Base-by-base conservation (phyloP, 176 grass and related monocot species). In the Aegilops sharonensis region DNA sequence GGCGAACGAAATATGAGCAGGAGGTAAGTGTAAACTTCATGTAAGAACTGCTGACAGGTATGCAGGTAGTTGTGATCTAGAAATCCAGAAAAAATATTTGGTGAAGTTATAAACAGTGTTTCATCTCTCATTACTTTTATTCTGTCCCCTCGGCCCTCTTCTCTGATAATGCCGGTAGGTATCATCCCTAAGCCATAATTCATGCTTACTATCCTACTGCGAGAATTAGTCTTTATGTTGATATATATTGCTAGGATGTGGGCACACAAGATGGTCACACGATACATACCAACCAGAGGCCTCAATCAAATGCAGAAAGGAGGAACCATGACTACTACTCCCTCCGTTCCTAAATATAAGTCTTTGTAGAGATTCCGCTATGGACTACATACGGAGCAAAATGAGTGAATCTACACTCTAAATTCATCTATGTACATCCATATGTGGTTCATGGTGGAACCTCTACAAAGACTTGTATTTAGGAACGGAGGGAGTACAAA, bases 231-330 rank as follows among this genome's bases (percentile, higher is more conserved):
- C 11, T 73, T 50, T 45, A 73, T 50, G 8, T 29, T 35, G 20
- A 71, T 50, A 62, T 82, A 52, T 56, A 74, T 6, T 15, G 18
- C 18, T 66, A 68, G 15, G 59, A 27, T 80, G 12, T 45, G 63
- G 77, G 5, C 60, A 15, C 61, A 80, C 37, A 65, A 65, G 3
- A 50, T 8, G 9, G 23, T 34, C 15, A 32, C 13, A 85, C 24
- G 50, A 40, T 78, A 71, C 4, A 83, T 56, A 20, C 57, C 21
- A 40, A 56, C 4, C 23, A 8, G 2, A 47, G 21, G 31, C 1
- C 31, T 74, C 30, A 32, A 65, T 78, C 64, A 78, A 72, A 47
- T 78, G 65, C 56, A 72, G 11, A 65, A 79, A 61, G 8, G 42
- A 65, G 23, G 11, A 72, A 11, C n/a, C 60, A 8, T 54, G 66